Evolutionary conservation across 345 rosid species (phyloP), one percentile per base, ranked within the genome.

Genomic region (Citrus inodora): DNA sequence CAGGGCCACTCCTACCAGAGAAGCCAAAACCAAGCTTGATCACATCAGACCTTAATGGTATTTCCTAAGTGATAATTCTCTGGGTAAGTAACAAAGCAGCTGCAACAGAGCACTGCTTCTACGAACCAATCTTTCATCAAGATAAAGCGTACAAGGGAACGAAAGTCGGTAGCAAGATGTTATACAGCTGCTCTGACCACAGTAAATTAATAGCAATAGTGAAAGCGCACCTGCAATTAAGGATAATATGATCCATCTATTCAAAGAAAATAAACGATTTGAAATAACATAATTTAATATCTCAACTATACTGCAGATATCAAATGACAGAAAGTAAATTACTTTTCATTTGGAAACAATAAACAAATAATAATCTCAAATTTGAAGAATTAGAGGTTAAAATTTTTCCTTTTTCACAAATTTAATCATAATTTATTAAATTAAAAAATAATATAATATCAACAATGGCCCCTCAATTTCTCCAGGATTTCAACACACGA

Each of bases 21-120:
- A 51, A 58, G 72, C 30, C 30, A 55, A 33, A 11, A 79, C 59
- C 62, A 67, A 21, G 28, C 24, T 38, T 82, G 28, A 64, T 76
- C 37, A 59, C 55, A 70, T 42, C 83, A 28, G 66, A 94, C 98
- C 98, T 92, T 69, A 86, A 71, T 48, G 95, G 94, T 67, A 86
- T 75, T 28, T 87, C 82, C 48, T 76, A 68, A 83, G 74, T 61
- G 84, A 79, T 61, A 84, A 79, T 80, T 87, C 86, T 68, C 28
- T 60, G 14, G 92, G 92, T 62, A 88, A 83, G 83, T 79, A 78
- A 55, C 79, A 9, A 71, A 84, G 86, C 75, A 91, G 88, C 78
- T 84, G 86, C 28, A 87, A 79, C 72, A 88, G 61, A 32, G 75
- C 81, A 72, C 51, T 62, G 40, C 78, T 84, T 42, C 48, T 10